Conservation (phyloP, 306 rosid genomes). For the Rosa persica region DNA sequence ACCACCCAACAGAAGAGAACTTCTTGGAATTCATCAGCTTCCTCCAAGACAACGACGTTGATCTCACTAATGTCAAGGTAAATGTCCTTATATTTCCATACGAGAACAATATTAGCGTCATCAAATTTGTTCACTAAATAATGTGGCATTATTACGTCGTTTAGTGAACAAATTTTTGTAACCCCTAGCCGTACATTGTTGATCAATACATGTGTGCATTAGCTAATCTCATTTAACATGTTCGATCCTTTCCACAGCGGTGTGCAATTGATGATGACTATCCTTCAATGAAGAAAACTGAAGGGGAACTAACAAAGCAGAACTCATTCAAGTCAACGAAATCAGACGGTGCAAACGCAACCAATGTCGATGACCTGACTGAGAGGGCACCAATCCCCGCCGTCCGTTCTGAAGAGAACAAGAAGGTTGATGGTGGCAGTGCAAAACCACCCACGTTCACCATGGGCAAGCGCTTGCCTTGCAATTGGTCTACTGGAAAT, state of each 20-base stretch:
- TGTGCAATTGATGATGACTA: slow-evolving; percentile 79
- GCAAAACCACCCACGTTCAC: slow-evolving; percentile 29
- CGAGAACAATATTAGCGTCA: not conserved
- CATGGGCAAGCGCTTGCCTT: slow-evolving; percentile 47
- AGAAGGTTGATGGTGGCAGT: slow-evolving; percentile 27
- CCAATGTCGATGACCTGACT: slow-evolving; percentile 11
- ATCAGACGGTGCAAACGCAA: slow-evolving; percentile 9
- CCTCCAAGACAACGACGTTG: slow-evolving; percentile 73
- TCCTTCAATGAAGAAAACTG: slow-evolving; percentile 30
- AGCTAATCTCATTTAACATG: not conserved
- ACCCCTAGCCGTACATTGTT: not conserved
- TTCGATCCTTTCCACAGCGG: slow-evolving; percentile 38
- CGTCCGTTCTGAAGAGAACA: slow-evolving; percentile 27
- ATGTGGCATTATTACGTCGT: not conserved
- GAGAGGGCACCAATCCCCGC: slow-evolving; percentile 22
- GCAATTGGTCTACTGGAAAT: slow-evolving; percentile 81
- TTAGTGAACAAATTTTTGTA: not conserved
- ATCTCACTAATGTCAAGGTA: slow-evolving; percentile 87
- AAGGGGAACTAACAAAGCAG: slow-evolving; percentile 27
- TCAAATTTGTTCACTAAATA: not conserved
- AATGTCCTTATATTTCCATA: not conserved
- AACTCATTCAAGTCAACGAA: slow-evolving; percentile 23
- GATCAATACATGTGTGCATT: not conserved
- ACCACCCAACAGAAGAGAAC: slow-evolving; percentile 90
- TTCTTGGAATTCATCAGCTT: slow-evolving; percentile 75